phyloP scores from a whole-genome alignment of 768 basidiomycete species.

The Mycena crocata region DNA sequence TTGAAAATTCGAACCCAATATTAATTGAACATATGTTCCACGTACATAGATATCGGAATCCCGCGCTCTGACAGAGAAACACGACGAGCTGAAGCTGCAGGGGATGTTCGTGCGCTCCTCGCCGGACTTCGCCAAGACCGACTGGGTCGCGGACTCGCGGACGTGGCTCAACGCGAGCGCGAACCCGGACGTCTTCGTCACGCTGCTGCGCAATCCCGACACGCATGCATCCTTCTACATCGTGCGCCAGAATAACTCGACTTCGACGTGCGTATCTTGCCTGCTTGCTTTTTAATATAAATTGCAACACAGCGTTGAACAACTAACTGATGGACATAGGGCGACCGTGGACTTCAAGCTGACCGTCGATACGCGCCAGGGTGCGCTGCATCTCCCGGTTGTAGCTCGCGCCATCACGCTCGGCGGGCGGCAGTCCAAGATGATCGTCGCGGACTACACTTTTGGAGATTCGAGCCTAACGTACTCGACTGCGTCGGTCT shows the following conservation, averaged over 20 bases:
- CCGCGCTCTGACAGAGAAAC: conserved; percentile 76
- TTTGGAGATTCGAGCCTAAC: conserved; percentile 75
- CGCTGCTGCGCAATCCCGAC: conserved; percentile 76
- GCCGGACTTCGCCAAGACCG: conserved; percentile 82
- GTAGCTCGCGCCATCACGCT: conserved; percentile 67
- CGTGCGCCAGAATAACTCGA: conserved; percentile 74
- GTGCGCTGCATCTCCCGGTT: conserved; percentile 66
- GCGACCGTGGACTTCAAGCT: conserved; percentile 67
- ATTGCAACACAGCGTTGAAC: neutral
- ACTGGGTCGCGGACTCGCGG: conserved; percentile 74
- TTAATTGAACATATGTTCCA: too few relatives aligned
- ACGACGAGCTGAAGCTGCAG: conserved; percentile 82
- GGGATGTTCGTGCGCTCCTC: conserved; percentile 83
- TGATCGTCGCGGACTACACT: conserved; percentile 76
- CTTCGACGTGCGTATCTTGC: conserved; percentile 64
- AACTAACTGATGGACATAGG: conserved; percentile 41
- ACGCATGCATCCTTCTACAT: conserved; percentile 75
- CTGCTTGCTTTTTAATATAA: neutral
- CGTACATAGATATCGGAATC: conserved; percentile 56
- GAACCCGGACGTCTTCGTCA: conserved; percentile 65
- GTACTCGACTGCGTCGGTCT: conserved; percentile 80
- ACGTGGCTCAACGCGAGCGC: conserved; percentile 55
- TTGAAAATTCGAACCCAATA: too few relatives aligned
- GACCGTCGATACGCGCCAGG: conserved; percentile 64
- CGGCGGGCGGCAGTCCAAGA: conserved; percentile 77